Base-by-base conservation (phyloP, 2,329 filamentous ascomycete species). In the Sclerotinia subarctica region DNA sequence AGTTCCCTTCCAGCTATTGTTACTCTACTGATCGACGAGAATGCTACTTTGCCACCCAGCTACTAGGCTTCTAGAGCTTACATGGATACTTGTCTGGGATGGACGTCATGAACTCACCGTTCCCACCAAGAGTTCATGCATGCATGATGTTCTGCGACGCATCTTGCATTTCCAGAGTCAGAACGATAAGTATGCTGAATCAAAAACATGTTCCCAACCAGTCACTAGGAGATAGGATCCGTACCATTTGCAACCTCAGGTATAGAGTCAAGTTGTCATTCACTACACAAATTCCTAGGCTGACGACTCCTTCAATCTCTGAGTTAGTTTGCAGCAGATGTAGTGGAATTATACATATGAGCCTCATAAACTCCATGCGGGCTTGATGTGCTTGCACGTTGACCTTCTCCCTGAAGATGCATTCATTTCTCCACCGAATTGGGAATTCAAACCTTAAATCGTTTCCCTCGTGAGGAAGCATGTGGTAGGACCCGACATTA, bases 61-160 rank as follows among this genome's bases (percentile, higher is more conserved):
- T 62, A 8, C 54, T 58, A 19, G 35, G n/a, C n/a, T 62, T 62
- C 29, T 26, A 51, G 46, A 62, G 35, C 15, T 38, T 56, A n/a
- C 21, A 62, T 62, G 46, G 46, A 24, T 47, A 38, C 51, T 17
- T 7, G 19, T 62, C 29, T 62, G 5, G 3, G 49, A 17, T 60
- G 42, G 29, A 38, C 38, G 38, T 19, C 35, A 51, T 24, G 15
- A 51, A 51, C 46, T 35, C 44, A 62, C 38, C n/a, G 21, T 49
- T 38, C 29, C 59, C 59, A 51, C 29, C 29, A 49, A n/a, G 32
- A 51, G 46, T 62, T 51, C 59, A 62, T 62, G 59, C 59, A 51
- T 62, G 59, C 21, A 51, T 13, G 46, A 24, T 51, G 17, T 62
- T 62, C 46, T 62, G 46, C 58, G 49, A 51, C 24, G 32, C 21